phyloP scores from a whole-genome alignment of 1,139 yeast genomes.

The Citeromyces hawaiiensis region DNA sequence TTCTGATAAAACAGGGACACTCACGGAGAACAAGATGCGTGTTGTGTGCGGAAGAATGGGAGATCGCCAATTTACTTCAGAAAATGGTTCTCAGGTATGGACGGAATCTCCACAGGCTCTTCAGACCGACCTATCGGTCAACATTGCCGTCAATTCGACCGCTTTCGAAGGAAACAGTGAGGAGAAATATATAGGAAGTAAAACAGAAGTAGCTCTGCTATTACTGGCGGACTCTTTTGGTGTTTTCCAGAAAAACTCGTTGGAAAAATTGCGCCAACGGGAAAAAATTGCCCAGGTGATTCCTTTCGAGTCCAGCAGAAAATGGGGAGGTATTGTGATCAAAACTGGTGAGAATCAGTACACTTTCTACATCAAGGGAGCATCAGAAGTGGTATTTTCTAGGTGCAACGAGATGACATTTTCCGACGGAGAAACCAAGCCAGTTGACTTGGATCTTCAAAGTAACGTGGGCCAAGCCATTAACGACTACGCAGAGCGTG shows the following conservation, averaged over 20 bases:
- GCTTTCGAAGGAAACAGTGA: slow-evolving; percentile 61
- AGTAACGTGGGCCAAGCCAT: slow-evolving; percentile 29
- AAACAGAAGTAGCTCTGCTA: slow-evolving; percentile 86
- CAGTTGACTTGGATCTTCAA: slow-evolving; percentile 14
- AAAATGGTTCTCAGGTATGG: not conserved
- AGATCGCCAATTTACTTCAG: slow-evolving; percentile 23
- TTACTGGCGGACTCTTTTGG: slow-evolving; percentile 51
- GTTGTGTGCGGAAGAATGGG: slow-evolving; percentile 70
- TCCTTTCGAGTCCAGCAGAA: slow-evolving; percentile 87
- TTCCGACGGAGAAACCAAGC: slow-evolving; percentile 18
- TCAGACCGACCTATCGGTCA: slow-evolving; percentile 32
- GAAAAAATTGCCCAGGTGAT: slow-evolving; percentile 39
- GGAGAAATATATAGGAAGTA: slow-evolving; percentile 79
- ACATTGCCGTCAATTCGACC: slow-evolving; percentile 70
- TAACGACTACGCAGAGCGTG: slow-evolving; percentile 55
- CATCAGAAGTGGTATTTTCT: slow-evolving; percentile 74
- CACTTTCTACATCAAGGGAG: slow-evolving; percentile 77
- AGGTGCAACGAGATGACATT: slow-evolving; percentile 32
- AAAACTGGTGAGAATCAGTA: slow-evolving; percentile 28
- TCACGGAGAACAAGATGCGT: slow-evolving; percentile 87
- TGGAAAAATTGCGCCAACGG: slow-evolving; percentile 27
- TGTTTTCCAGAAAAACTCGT: slow-evolving; percentile 23
- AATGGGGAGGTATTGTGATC: slow-evolving; percentile 81
- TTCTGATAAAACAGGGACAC: slow-evolving; percentile 94
- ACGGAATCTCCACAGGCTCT: slow-evolving; percentile 8